Percentiles rank a stretch among this genome's conserved stretches.
phyloP scores from a whole-genome alignment of 1,284 basidiomycete species.

The Sporisorium scitamineum region DNA sequence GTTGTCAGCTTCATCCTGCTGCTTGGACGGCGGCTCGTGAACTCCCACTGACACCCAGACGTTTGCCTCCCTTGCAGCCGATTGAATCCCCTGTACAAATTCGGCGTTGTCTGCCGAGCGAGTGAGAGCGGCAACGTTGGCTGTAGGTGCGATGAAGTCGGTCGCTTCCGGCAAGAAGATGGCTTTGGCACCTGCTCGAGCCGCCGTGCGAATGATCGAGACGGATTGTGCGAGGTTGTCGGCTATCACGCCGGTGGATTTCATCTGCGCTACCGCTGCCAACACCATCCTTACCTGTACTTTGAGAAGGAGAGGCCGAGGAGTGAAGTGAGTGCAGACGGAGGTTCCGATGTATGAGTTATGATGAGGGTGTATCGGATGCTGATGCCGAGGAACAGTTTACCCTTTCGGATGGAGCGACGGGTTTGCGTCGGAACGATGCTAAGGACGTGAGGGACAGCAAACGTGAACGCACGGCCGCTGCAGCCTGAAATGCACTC shows the following conservation, averaged over 20 bases:
- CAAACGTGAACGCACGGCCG: neutral
- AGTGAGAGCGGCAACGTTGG: constrained; percentile 59
- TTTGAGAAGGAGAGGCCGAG: no score
- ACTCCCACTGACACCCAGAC: constrained; percentile 72
- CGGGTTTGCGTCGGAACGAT: neutral
- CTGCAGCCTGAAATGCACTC: neutral
- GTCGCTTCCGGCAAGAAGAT: constrained; percentile 72
- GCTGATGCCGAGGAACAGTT: neutral
- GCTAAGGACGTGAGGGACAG: no score
- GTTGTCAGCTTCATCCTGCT: constrained; percentile 49
- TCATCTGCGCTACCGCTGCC: constrained; percentile 65
- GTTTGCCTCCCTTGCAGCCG: constrained; percentile 67
- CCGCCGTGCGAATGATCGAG: constrained; percentile 66
- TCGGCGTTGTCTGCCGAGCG: constrained; percentile 53
- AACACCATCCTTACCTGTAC: constrained; percentile 49
- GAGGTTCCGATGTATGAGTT: neutral
- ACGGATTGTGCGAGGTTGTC: constrained; percentile 55
- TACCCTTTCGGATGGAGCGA: neutral
- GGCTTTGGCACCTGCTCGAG: constrained; percentile 70
- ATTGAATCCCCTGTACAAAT: constrained; percentile 69
- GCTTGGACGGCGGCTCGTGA: constrained; percentile 70
- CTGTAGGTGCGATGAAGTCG: constrained; percentile 72
- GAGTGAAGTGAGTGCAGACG: neutral
- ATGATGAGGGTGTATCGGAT: no score
- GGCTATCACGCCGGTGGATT: constrained; percentile 54